Percentiles rank a stretch among this genome's conserved stretches.
Evolutionary conservation across 805 yeast genomes (phyloP).

Genomic region (Komagataella pastoris): DNA sequence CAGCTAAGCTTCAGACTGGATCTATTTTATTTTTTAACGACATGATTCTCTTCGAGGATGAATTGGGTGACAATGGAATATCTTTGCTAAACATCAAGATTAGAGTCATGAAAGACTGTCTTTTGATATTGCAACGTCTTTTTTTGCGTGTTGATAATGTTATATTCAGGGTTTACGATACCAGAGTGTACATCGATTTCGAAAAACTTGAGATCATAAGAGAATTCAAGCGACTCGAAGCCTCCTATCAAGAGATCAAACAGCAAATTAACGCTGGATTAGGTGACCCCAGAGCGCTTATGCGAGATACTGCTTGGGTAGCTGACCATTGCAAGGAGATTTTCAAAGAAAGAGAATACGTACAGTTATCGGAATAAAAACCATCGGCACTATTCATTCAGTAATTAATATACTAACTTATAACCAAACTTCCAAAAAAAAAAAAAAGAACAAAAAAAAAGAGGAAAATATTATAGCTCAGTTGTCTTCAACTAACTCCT

Average conservation of each 20-base stretch:
- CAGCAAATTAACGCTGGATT: conserved; percentile 25
- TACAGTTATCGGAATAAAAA: conserved; percentile 9
- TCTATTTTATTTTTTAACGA: conserved; percentile 88
- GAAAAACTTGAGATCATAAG: conserved; percentile 49
- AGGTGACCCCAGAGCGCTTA: conserved; percentile 53
- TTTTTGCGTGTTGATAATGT: conserved; percentile 88
- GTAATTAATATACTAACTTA: background rate
- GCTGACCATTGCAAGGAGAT: conserved; percentile 23
- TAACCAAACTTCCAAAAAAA: background rate
- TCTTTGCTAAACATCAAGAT: conserved; percentile 66
- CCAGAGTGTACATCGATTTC: conserved; percentile 73
- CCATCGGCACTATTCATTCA: background rate
- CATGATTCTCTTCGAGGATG: conserved; percentile 83
- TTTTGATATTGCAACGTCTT: conserved; percentile 62
- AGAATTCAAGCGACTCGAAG: conserved; percentile 66
- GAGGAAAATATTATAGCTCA: background rate
- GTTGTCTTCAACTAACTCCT: conserved; percentile 35
- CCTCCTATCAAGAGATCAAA: conserved; percentile 31
- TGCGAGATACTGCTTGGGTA: conserved; percentile 86
- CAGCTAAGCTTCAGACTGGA: conserved; percentile 55
- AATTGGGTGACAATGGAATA: conserved; percentile 91
- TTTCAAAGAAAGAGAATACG: conserved; percentile 1
- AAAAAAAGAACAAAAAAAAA: no score
- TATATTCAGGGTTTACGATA: conserved; percentile 69
- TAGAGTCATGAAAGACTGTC: conserved; percentile 76